Evolutionary conservation across 2,329 filamentous ascomycete species (phyloP).

Genomic region (Aspergillus sp.): DNA sequence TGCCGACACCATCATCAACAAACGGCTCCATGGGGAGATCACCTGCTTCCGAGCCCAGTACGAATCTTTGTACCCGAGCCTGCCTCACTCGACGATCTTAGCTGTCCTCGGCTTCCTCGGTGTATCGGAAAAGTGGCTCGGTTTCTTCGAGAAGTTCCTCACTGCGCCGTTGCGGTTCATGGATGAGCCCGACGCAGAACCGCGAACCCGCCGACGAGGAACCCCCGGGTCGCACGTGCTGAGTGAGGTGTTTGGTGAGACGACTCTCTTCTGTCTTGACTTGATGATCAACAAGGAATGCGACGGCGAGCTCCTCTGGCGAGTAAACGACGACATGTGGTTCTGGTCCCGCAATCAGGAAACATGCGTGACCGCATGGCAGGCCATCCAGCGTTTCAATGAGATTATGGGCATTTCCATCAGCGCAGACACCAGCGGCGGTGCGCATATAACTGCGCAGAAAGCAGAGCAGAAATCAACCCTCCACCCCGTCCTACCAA

Average conservation of each 20-base stretch:
- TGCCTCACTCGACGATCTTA: constrained; percentile 8
- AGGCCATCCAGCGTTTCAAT: constrained; percentile 8
- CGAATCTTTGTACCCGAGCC: constrained; percentile 6
- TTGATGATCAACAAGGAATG: constrained; percentile 11
- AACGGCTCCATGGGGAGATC: constrained; percentile 9
- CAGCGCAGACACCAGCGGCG: constrained; percentile 1
- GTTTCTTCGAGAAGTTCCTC: constrained; percentile 10
- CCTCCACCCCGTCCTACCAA: background rate
- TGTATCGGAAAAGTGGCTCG: constrained; percentile 11
- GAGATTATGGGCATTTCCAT: constrained; percentile 7
- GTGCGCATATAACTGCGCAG: background rate
- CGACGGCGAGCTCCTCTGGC: constrained; percentile 10
- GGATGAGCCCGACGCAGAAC: constrained; percentile 5
- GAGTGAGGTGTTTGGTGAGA: constrained; percentile 14
- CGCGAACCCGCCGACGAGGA: constrained; percentile 9
- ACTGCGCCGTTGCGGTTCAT: constrained; percentile 9
- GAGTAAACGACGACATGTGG: constrained; percentile 15
- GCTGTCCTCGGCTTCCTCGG: constrained; percentile 9
- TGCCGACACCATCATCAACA: constrained; percentile 10
- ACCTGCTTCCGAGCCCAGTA: constrained; percentile 13
- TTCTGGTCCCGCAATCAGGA: constrained; percentile 11
- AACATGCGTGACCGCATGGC: constrained; percentile 8
- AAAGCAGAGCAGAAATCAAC: background rate
- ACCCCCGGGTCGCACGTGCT: constrained; percentile 10
- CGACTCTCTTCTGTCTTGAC: constrained; percentile 13